Conservation (phyloP, 768 basidiomycete genomes). For the Lactifluus echinatus region DNA sequence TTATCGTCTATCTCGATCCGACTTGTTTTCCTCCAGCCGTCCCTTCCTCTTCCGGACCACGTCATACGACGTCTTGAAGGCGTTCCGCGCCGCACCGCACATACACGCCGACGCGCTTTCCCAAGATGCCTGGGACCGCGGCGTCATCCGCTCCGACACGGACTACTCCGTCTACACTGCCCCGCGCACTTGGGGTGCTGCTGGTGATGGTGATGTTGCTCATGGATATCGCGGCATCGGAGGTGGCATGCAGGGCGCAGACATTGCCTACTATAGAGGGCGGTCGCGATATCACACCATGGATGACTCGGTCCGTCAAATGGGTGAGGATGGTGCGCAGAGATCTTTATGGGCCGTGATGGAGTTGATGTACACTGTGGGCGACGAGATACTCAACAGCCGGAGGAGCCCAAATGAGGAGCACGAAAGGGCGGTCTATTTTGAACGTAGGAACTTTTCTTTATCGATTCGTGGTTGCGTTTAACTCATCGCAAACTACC, state of each 20-base stretch:
- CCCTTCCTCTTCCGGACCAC: constrained; percentile 72
- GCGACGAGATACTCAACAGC: constrained; percentile 42
- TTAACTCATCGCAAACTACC: background rate
- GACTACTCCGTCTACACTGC: constrained; percentile 62
- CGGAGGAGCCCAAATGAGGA: constrained; percentile 21
- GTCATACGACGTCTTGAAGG: constrained; percentile 43
- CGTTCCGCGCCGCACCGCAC: constrained; percentile 49
- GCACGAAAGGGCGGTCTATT: constrained; percentile 45
- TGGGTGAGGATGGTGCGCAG: constrained; percentile 38
- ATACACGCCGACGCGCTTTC: constrained; percentile 68
- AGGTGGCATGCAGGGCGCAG: constrained; percentile 56
- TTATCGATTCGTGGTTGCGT: background rate
- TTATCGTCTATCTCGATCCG: background rate
- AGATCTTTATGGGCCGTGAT: constrained; percentile 72
- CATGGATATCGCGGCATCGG: constrained; percentile 9
- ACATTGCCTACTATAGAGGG: constrained; percentile 71
- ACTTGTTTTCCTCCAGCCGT: constrained; percentile 36
- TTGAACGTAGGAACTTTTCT: constrained; percentile 48
- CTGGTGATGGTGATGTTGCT: background rate
- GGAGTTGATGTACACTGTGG: constrained; percentile 52
- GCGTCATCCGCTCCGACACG: constrained; percentile 59
- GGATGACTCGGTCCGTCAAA: constrained; percentile 57
- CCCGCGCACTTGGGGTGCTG: background rate
- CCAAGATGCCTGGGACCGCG: constrained; percentile 58
- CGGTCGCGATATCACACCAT: constrained; percentile 72